These are phyloP conservation scores for Chlorophyllum brunneum DNA, from an alignment of 768 basidiomycete genomes.

Conservation along the genomic window DNA sequence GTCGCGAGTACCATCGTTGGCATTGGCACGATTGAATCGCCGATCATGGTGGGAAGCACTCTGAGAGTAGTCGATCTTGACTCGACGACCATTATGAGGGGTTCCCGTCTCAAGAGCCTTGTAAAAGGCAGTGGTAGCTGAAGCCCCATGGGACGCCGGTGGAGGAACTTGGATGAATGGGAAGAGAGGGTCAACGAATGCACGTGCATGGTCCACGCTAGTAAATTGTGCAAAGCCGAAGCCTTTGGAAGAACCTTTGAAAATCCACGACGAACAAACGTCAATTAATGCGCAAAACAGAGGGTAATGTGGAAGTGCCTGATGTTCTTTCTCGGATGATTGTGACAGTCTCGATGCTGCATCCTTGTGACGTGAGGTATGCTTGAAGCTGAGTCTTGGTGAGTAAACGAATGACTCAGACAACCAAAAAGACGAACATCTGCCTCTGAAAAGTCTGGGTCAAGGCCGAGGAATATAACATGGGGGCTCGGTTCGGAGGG, in stretches of 20 bases:
- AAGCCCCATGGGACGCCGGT: conserved; percentile 81
- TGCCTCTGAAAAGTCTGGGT: conserved; percentile 88
- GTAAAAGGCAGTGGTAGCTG: conserved; percentile 67
- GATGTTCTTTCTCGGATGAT: conserved; percentile 96
- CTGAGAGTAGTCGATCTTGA: conserved; percentile 96
- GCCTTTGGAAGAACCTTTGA: conserved; percentile 88
- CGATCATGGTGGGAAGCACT: conserved; percentile 72
- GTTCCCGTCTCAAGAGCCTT: conserved; percentile 69
- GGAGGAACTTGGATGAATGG: conserved; percentile 93
- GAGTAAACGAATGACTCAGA: conserved; percentile 25
- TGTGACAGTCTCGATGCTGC: conserved; percentile 81
- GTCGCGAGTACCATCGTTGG: conserved; percentile 94
- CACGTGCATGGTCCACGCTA: conserved; percentile 78
- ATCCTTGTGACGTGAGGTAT: conserved; percentile 68
- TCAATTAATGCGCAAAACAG: conserved; percentile 69
- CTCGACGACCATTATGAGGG: conserved; percentile 75
- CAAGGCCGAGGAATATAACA: conserved; percentile 93
- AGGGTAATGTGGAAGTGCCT: conserved; percentile 89
- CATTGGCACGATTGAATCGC: conserved; percentile 55
- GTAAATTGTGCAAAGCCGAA: conserved; percentile 97
- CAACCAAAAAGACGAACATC: conserved; percentile 61
- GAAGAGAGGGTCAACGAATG: conserved; percentile 87
- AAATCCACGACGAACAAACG: conserved; percentile 59
- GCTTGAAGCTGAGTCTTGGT: conserved; percentile 63
- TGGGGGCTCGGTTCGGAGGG: conserved; percentile 88